Evolutionary conservation across 2,329 filamentous ascomycete species (phyloP).

Genomic region (Sporothrix euskadiensis): DNA sequence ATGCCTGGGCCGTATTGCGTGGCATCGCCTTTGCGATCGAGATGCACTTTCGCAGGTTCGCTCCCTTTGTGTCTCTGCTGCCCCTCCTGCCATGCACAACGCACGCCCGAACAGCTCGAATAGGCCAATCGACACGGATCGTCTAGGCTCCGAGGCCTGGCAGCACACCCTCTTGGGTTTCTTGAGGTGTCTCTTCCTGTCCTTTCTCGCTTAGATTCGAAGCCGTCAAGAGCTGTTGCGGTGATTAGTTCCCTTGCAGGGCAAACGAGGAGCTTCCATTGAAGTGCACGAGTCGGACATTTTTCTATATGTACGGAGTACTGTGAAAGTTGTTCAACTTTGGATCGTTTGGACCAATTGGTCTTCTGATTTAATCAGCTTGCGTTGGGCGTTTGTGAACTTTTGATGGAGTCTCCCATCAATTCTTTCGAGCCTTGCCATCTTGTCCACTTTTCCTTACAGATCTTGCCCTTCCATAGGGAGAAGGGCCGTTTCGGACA

Average conservation of each 20-base stretch:
- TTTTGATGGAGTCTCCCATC: neutral
- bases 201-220: neutral
- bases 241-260: neutral
- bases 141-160: neutral
- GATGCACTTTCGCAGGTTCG: neutral
- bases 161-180: neutral
- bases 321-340: neutral
- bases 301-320: neutral
- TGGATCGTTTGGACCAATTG: neutral
- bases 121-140: neutral
- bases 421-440: neutral
- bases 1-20: neutral
- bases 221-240: neutral
- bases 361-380: neutral
- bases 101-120: too few relatives aligned
- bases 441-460: neutral
- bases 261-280: neutral
- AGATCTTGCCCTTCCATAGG: neutral
- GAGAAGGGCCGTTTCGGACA: conserved; percentile 7
- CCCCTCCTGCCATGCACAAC: neutral
- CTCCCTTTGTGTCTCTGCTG: neutral
- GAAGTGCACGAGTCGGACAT: neutral
- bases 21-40: neutral
- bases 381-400: neutral
- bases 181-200: neutral